Evolutionary conservation across 768 basidiomycete species (phyloP), one percentile per base, ranked within the genome.

Genomic region (Lenzites betulinus): DNA sequence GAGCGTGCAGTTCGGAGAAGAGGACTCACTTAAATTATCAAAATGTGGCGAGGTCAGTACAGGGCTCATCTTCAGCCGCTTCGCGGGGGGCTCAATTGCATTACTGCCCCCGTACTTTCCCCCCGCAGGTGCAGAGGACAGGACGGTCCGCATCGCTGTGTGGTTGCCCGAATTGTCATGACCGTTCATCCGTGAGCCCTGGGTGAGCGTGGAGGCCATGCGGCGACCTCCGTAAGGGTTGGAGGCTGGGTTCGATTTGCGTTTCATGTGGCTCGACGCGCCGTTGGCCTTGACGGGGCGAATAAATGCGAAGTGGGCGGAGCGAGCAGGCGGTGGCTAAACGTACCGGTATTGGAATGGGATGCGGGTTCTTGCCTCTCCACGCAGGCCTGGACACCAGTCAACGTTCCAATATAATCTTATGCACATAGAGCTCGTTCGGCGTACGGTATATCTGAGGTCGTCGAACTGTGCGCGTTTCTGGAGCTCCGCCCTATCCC

Each of bases 401-500:
- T 25, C 18, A 35, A 20, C 30, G n/a, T 9, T 7, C 7, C 30
- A 33, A 3, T n/a, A 50, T 7, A 2, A n/a, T 8, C 9, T 25
- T 15, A 39, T 1, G 13, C 54, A 30, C 30, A 44, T 35, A 55
- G 26, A 49, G 25, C 12, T 20, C 2, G 0, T 16, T 3, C 15
- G 33, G 57, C 51, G 38, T 52, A 62, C 60, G 22, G 36, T 13
- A 28, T 23, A 12, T 12, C 18, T 41, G 56, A 30, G 15, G 26
- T 46, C 51, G 50, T 63, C 13, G 46, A 4, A 28, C 13, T 54
- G 13, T 52, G 50, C 62, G 57, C 57, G 62, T 53, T 46, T 20
- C 56, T 58, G 46, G 20, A n/a, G 42, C 39, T 54, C 13, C 38
- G 46, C 13, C n/a, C 54, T 6, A 36, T 42, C 20, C 60, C 60